Percentiles rank a stretch among this genome's conserved stretches.
These are phyloP conservation scores for Zalerion maritima DNA, from an alignment of 495 filamentous ascomycete species.

Conservation along the genomic window DNA sequence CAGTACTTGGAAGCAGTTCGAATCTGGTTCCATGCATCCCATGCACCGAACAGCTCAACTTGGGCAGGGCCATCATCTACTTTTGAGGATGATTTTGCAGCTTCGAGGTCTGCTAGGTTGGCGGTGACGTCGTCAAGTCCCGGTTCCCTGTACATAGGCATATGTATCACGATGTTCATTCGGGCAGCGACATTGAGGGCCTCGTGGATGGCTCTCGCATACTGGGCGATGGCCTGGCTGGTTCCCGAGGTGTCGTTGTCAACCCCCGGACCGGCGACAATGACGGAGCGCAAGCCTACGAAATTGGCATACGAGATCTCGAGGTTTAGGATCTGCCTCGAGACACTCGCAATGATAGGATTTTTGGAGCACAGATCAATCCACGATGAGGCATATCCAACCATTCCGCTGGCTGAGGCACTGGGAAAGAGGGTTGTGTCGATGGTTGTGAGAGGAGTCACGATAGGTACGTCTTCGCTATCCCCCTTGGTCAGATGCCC, in stretches of 20 bases:
- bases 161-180: constrained; percentile 63
- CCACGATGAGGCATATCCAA: constrained; percentile 70
- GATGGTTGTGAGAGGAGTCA: constrained; percentile 53
- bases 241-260: constrained; percentile 21
- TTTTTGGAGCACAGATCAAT: constrained; percentile 79
- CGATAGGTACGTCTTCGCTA: constrained; percentile 29
- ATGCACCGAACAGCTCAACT: constrained; percentile 56
- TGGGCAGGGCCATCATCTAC: no score
- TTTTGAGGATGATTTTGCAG: no score
- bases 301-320: constrained; percentile 92
- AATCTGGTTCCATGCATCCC: constrained; percentile 91
- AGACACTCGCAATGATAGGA: constrained; percentile 65
- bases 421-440: constrained; percentile 65
- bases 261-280: constrained; percentile 60
- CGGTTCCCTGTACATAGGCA: constrained; percentile 58
- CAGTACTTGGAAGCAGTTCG: constrained; percentile 78
- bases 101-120: constrained; percentile 6
- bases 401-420: constrained; percentile 51
- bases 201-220: constrained; percentile 74
- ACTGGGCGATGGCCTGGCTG: constrained; percentile 41
- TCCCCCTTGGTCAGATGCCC: constrained; percentile 26
- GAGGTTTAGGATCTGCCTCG: constrained; percentile 73
- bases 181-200: constrained; percentile 57
- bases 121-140: constrained; percentile 18
- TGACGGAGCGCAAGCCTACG: constrained; percentile 70